Conservation (phyloP, 352 stramenopile genomes). For the Thraustochytrium sp. region DNA sequence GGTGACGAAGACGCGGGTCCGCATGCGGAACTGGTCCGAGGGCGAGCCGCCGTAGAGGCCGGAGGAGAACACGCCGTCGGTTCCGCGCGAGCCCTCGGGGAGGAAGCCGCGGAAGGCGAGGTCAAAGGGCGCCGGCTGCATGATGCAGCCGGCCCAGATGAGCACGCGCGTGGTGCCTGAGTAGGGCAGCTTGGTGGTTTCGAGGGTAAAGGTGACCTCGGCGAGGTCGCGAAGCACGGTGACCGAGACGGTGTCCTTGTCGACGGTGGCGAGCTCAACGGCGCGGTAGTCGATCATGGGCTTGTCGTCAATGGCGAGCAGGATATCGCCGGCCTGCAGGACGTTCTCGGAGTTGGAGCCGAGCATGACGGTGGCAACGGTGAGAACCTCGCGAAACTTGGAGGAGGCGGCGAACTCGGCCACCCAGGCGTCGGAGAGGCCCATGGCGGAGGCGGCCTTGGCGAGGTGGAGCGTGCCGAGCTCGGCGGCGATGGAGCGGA, state of each 20-base stretch:
- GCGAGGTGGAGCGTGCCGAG: constrained; percentile 72
- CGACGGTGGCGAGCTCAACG: constrained; percentile 59
- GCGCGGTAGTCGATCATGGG: constrained; percentile 69
- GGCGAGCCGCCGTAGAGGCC: neutral
- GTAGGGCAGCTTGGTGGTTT: constrained; percentile 49
- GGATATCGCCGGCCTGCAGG: constrained; percentile 69
- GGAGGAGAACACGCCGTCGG: constrained; percentile 1
- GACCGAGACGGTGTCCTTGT: constrained; percentile 61
- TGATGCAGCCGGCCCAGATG: neutral
- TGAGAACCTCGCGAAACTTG: constrained; percentile 74
- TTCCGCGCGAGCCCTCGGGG: neutral
- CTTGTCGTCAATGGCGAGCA: constrained; percentile 70
- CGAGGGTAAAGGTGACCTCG: constrained; percentile 60
- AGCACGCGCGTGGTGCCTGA: neutral
- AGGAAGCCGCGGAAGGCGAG: constrained; percentile 23
- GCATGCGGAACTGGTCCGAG: neutral
- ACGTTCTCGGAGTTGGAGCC: constrained; percentile 63
- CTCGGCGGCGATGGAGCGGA: constrained; percentile 60
- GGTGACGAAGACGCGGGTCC: neutral
- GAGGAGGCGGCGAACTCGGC: constrained; percentile 67
- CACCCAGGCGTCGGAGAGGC: constrained; percentile 74
- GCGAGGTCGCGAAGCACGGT: constrained; percentile 68
- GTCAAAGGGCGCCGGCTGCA: neutral
- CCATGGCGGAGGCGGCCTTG: constrained; percentile 72
- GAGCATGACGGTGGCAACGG: constrained; percentile 67